Conservation (phyloP, 495 filamentous ascomycete genomes). For the Rostrohypoxylon terebratum region DNA sequence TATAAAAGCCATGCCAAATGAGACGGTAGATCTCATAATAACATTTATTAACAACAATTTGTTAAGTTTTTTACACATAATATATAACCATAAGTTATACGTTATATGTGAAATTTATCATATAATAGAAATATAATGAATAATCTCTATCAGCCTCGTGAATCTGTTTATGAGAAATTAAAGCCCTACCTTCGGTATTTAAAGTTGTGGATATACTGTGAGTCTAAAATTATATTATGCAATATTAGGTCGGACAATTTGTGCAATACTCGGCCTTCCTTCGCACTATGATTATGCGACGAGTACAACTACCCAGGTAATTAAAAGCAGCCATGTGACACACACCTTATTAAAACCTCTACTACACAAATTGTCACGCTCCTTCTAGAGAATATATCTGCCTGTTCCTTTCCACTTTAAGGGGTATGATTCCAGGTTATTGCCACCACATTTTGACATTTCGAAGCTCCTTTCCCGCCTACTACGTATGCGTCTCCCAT, state of each 20-base stretch:
- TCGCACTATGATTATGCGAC: constrained; percentile 28
- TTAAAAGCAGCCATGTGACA: constrained; percentile 43
- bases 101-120: no score
- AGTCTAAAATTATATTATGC: constrained; percentile 16
- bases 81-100: no score
- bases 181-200: not conserved
- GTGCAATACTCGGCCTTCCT: constrained; percentile 8
- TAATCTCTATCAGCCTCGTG: constrained; percentile 1
- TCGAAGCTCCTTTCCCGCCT: not conserved
- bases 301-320: constrained; percentile 11
- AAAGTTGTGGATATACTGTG: not conserved
- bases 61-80: not conserved
- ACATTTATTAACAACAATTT: not conserved
- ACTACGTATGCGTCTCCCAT: not conserved
- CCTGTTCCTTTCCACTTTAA: constrained; percentile 24
- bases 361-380: constrained; percentile 16
- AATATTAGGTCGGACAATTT: constrained; percentile 14
- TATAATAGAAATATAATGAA: constrained; percentile 1
- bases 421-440: constrained; percentile 22
- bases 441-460: constrained; percentile 27
- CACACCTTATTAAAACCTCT: constrained; percentile 14
- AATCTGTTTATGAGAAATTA: constrained; percentile 4
- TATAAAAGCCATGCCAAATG: constrained; percentile 5
- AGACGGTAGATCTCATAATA: constrained; percentile 14
- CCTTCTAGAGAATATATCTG: constrained; percentile 25